Evolutionary conservation across 2,329 filamentous ascomycete species (phyloP), one percentile per base, ranked within the genome.

Genomic region (Talaromyces sp.): DNA sequence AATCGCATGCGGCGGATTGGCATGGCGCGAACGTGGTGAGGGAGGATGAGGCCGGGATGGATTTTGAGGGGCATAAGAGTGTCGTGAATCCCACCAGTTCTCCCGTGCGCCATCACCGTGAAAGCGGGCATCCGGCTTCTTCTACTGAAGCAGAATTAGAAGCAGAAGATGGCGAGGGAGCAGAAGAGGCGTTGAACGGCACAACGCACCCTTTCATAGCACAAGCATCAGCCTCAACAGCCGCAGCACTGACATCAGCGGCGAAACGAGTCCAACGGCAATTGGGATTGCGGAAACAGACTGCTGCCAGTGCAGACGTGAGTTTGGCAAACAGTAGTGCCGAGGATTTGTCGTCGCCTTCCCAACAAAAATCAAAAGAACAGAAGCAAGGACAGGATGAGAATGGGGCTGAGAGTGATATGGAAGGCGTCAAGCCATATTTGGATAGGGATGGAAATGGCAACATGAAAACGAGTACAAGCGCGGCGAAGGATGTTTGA

Each of bases 281-380:
- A 55, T 77, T 96, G 1, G 92, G 92, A 0, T 71, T 95, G 57
- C 79, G 89, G 31, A 83, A 82, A 4, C 83, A 86, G 64, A 88
- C 84, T 6, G 84, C 88, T 0, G 83, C 82, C 0, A 92, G 88
- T 67, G 84, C 82, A 1, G 82, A 86, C 60, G 81, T 92, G 16
- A 93, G 90, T 71, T 84, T 86, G 66, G 89, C 90, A 1, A 92
- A 87, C 69, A 93, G 89, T 70, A 93, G 89, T 70, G 75, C 91
- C 21, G 73, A 73, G 66, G 66, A 78, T 66, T 44, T 56, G 28
- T 58, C 31, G 25, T 16, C 33, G 3, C 9, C 18, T 48, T 58
- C 63, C 75, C 62, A 74, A 63, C 58, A 71, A 66, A 48, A 66
- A 60, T 44, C 61, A 52, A 57, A 66, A 70, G 2, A 64, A 74